Base-by-base conservation (phyloP, 441 rosid genomes). In the Adansonia grandidieri region DNA sequence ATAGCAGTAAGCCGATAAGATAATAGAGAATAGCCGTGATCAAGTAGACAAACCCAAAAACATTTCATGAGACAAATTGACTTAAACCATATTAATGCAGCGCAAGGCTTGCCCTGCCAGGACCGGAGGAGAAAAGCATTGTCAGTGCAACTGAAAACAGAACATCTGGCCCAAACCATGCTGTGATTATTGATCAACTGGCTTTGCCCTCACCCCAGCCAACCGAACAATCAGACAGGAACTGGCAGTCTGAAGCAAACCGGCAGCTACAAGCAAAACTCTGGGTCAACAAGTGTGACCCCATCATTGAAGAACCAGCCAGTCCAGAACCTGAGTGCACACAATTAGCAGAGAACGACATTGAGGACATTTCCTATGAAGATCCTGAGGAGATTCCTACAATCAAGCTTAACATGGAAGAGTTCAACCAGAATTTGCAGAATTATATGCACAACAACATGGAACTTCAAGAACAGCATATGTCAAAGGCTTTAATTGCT, bases 51-150 rank as follows among this genome's bases (percentile, higher is more conserved):
- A 53, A 71, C 10, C 47, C 9, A 61, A 50, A 51, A 42, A 15
- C 44, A 11, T 53, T 53, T 54, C 19, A 57, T 5, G 37, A 53
- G 61, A 54, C 63, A 71, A 56, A 75, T 62, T 67, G 58, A 69
- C 48, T 77, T 57, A 81, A 71, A 64, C 40, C 56, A 61, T 76
- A 22, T 78, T 67, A 58, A 79, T 65, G 50, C 85, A 87, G 90
- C 78, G 89, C 94, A 73, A 90, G 93, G 81, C 89, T 91, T 74
- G 86, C 91, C 67, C 87, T 91, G 64, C 93, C 92, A 9, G 86
- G 88, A 54, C 85, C 90, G 54, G 92, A 89, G 65, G 92, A 87
- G 67, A 84, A 76, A 60, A 77, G 81, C 45, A 83, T 80, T 6
- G 84, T 82, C 66, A 32, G 40, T 56, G 84, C 80, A 40, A 77